Evolutionary conservation across 2,329 filamentous ascomycete genomes (phyloP).

Genomic region (Pseudogymnoascus pannorum): DNA sequence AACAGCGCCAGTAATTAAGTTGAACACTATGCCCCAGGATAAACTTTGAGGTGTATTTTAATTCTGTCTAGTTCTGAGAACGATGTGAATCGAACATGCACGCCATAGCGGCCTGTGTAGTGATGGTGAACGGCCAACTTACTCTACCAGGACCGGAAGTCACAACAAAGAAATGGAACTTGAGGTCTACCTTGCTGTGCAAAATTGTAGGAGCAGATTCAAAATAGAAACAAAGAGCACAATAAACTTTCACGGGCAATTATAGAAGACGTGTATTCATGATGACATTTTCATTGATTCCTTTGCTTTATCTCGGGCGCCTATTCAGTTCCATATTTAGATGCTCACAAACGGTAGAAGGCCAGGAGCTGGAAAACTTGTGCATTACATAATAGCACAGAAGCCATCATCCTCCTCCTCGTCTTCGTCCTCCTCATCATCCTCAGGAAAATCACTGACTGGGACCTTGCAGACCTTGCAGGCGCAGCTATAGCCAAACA

Average conservation of each 20-base stretch:
- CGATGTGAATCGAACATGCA: not conserved
- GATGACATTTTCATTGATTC: not conserved
- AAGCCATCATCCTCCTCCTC: not conserved
- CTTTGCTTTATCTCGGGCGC: not conserved
- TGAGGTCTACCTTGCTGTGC: not conserved
- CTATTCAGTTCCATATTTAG: not conserved
- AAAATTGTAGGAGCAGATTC: not conserved
- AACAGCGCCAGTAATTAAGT: not conserved
- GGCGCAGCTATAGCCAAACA: constrained; percentile 1
- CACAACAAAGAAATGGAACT: not conserved
- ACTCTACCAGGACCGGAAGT: not conserved
- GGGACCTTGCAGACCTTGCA: constrained; percentile 2
- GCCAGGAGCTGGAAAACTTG: not conserved
- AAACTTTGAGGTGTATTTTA: not conserved
- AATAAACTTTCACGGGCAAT: not conserved
- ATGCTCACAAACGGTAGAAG: not conserved
- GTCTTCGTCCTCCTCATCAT: not conserved
- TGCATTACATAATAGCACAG: constrained; percentile 2
- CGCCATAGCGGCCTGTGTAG: not conserved
- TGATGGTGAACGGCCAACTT: not conserved
- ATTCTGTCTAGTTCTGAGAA: not conserved
- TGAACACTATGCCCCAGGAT: not conserved
- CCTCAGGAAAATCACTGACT: not conserved
- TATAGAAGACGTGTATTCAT: not conserved
- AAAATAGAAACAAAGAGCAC: not conserved